Percentiles rank a stretch among this genome's conserved stretches.
These are phyloP conservation scores for Ascochyta fabae DNA, from an alignment of 2,329 filamentous ascomycete species.

Conservation along the genomic window DNA sequence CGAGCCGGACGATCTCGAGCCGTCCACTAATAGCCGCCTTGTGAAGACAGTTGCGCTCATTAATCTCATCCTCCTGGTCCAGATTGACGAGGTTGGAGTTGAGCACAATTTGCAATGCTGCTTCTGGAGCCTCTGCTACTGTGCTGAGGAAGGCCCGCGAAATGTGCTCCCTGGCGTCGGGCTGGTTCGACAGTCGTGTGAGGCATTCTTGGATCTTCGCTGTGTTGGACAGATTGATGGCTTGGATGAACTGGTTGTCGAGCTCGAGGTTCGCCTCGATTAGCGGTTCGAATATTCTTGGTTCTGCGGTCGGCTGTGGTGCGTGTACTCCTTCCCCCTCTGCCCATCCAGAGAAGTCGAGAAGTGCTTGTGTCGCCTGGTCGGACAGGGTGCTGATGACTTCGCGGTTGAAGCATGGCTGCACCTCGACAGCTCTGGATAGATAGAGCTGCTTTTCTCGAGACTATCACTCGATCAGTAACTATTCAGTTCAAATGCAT, in stretches of 20 bases:
- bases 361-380: conserved; percentile 92
- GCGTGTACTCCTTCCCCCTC: conserved; percentile 92
- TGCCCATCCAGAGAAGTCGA: conserved; percentile 95
- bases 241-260: conserved; percentile 86
- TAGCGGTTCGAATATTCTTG: conserved; percentile 40
- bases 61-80: conserved; percentile 96
- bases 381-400: conserved; percentile 97
- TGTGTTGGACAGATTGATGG: conserved; percentile 81
- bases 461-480: conserved; percentile 62
- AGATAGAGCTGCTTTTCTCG: conserved; percentile 98
- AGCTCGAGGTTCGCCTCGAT: conserved; percentile 81
- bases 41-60: conserved; percentile 94
- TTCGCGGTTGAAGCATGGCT: conserved; percentile 96
- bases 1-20: conserved; percentile 75
- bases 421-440: conserved; percentile 93
- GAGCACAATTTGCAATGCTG: conserved; percentile 76
- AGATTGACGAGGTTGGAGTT: conserved; percentile 85
- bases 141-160: conserved; percentile 90
- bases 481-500: conserved; percentile 10
- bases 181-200: conserved; percentile 68
- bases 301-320: conserved; percentile 42
- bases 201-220: conserved; percentile 81
- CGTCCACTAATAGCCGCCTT: conserved; percentile 96
- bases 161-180: conserved; percentile 74
- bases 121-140: conserved; percentile 81